Base-by-base conservation (phyloP, 2,329 filamentous ascomycete genomes). In the Diaporthe citri region DNA sequence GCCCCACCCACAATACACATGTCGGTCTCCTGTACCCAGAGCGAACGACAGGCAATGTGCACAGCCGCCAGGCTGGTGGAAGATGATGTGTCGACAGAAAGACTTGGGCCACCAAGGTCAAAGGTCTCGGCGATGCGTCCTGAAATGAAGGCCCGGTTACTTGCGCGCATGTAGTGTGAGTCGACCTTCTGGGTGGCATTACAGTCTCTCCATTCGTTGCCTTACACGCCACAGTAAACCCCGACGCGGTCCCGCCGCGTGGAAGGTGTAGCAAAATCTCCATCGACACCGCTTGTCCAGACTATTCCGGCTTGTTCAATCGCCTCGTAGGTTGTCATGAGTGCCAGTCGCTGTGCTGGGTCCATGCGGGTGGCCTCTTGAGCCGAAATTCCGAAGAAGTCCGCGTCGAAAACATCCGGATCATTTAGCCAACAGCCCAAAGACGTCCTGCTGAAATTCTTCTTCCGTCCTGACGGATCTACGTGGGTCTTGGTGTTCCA, bases 361-460 rank as follows among this genome's bases (percentile, higher is more conserved):
- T 77, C 76, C 39, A 76, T 71, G n/a, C 66, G 66, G 12, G 41
- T 34, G 1, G 74, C 74, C 34, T 77, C 76, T 9, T 31, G 20
- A 4, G 76, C 48, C 6, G 76, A 72, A 1, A 77, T 71, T 62
- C 25, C 55, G 39, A 77, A 77, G 69, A 77, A 74, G 22, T 67
- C 43, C 13, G 67, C 66, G 41, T 77, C 76, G 10, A 77, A 77
- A 12, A 62, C 20, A n/a, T 28, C 73, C 1, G 73, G 46, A 1
- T 74, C 66, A 9, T 59, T 57, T 4, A 74, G 20, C 56, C 56
- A 74, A 13, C 66, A 71, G 36, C 73, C 73, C 10, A 39, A 31
- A 4, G 92, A 92, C 1, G 93, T 94, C 82, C 94, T 92, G 72
- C 90, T 93, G 73, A 93, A 95, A 17, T 74, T 76, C 13, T 78